Conservation (phyloP, 2,329 filamentous ascomycete species). For the Aspergillus floridensis region DNA sequence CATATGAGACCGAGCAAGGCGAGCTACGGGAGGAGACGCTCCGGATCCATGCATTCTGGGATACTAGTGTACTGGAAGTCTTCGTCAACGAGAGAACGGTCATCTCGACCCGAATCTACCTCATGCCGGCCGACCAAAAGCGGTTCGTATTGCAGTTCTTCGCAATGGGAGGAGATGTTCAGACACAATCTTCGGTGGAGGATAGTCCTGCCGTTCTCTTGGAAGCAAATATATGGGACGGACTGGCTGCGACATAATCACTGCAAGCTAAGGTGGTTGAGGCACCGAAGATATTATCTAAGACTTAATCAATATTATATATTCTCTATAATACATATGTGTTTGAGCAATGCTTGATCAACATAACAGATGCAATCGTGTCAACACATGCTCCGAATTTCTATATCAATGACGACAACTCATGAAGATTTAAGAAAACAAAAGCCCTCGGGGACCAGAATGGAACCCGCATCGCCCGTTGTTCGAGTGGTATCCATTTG, state of each 20-base stretch:
- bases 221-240: constrained; percentile 26
- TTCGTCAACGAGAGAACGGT: constrained; percentile 47
- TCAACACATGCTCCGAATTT: neutral
- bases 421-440: neutral
- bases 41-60: constrained; percentile 43
- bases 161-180: constrained; percentile 11
- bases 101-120: constrained; percentile 42
- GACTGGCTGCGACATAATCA: constrained; percentile 11
- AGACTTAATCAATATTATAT: neutral
- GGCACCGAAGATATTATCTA: neutral
- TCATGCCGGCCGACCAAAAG: constrained; percentile 11
- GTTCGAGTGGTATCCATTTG: neutral
- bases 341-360: neutral
- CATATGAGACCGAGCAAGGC: constrained; percentile 14
- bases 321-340: neutral
- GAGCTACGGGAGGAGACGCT: constrained; percentile 35
- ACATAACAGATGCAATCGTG: neutral
- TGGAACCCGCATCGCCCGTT: neutral
- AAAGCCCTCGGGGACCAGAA: neutral
- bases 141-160: constrained; percentile 23
- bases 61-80: constrained; percentile 46
- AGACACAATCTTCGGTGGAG: neutral
- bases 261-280: neutral
- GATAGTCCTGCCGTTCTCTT: constrained; percentile 12
- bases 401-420: too few species aligned